Evolutionary conservation across 306 rosid genomes (phyloP).

Genomic region (Calophaca sinica): DNA sequence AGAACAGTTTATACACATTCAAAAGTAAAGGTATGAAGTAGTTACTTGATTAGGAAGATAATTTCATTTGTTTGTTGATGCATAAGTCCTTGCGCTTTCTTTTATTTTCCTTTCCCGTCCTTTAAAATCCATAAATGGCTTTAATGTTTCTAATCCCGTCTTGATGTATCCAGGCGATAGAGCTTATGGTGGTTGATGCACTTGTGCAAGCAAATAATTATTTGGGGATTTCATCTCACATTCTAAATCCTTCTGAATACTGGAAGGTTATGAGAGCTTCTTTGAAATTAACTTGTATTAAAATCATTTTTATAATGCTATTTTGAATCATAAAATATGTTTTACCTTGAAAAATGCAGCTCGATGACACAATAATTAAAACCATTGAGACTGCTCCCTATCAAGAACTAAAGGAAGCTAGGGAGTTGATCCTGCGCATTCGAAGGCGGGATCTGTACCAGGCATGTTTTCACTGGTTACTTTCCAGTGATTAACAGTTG

Average conservation of each 20-base stretch:
- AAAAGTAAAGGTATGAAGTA: conserved; percentile 79
- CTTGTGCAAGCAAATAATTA: conserved; percentile 73
- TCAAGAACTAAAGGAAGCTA: conserved; percentile 77
- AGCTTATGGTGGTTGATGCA: conserved; percentile 94
- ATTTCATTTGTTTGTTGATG: conserved; percentile 32
- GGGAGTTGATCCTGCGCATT: conserved; percentile 81
- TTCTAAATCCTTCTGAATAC: conserved; percentile 74
- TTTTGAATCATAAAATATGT: conserved; percentile 8
- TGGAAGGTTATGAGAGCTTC: conserved; percentile 78
- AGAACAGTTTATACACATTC: conserved; percentile 93
- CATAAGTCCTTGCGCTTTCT: conserved; percentile 17
- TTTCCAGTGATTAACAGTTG: conserved; percentile 30
- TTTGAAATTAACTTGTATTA: conserved; percentile 29
- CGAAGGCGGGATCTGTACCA: conserved; percentile 91
- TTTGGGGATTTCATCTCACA: conserved; percentile 70
- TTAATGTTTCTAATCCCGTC: conserved; percentile 42
- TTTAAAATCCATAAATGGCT: neutral
- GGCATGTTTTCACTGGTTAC: conserved; percentile 52
- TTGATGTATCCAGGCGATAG: conserved; percentile 73
- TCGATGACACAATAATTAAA: conserved; percentile 85
- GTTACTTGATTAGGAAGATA: conserved; percentile 20
- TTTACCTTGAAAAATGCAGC: conserved; percentile 62
- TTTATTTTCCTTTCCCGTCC: conserved; percentile 3
- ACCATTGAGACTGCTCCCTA: conserved; percentile 80
- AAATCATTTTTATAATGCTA: conserved; percentile 22